Evolutionary conservation across 495 filamentous ascomycete genomes (phyloP).

Genomic region (Daldinia bambusicola): DNA sequence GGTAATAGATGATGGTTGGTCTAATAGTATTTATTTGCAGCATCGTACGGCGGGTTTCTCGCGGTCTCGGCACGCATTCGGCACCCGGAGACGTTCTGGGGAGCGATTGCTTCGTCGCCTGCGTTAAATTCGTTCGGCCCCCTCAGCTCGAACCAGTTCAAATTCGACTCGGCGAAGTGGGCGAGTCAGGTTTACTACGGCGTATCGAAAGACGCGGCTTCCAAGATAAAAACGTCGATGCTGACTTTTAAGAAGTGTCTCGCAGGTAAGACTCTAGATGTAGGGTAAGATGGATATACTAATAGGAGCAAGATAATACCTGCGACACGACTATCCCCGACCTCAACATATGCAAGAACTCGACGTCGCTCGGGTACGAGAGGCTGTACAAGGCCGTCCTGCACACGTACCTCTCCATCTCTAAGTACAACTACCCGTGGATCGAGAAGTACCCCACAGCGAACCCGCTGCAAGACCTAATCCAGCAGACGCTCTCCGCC

Average conservation of each 20-base stretch:
- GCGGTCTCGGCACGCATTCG: conserved; percentile 39
- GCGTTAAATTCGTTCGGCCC: conserved; percentile 37
- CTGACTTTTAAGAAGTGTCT: conserved; percentile 27
- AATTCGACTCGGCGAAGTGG: conserved; percentile 39
- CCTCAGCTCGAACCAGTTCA: conserved; percentile 25
- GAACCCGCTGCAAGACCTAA: conserved; percentile 24
- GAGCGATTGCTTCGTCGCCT: conserved; percentile 37
- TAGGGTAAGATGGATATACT: background rate
- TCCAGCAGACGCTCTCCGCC: conserved; percentile 25
- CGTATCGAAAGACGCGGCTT: conserved; percentile 17
- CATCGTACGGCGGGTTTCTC: conserved; percentile 44
- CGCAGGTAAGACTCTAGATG: conserved; percentile 9
- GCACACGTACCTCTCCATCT: conserved; percentile 27
- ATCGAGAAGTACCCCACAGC: conserved; percentile 30
- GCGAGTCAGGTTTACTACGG: conserved; percentile 26
- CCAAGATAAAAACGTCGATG: conserved; percentile 32
- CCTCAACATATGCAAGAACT: conserved; percentile 30
- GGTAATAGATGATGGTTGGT: no score
- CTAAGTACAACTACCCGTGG: conserved; percentile 42
- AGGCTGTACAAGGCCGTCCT: conserved; percentile 28
- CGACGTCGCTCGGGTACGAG: conserved; percentile 20
- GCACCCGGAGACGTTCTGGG: conserved; percentile 36
- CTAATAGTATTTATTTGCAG: conserved; percentile 19
- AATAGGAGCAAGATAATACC: conserved; percentile 22
- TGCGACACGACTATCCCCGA: conserved; percentile 26